Evolutionary conservation across 371 early-diverging fungal species (phyloP), one percentile per base, ranked within the genome.

Genomic region (Mortierella sp.): DNA sequence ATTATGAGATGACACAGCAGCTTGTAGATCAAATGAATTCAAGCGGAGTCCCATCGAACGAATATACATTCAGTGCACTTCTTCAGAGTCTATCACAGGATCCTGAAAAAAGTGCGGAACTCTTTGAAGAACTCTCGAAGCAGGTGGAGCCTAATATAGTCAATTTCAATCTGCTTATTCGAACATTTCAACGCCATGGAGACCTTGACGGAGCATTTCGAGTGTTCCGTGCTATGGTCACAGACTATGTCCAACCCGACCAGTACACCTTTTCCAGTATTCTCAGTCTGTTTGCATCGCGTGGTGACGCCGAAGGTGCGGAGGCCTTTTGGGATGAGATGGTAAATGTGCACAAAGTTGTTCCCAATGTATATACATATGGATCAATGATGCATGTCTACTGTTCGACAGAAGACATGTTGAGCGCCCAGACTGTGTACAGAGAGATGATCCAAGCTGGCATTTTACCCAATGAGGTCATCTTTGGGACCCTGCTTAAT

Each of bases 271-370:
- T 80, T 42, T 75, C 81, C 15, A 75, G 71, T 23, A 71, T 80
- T 12, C 75, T 80, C 47, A 80, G 71, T 55, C 61, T 80, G 28
- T 80, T 75, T 58, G 81, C 75, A n/a, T 17, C 64, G 12, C 70
- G 81, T 12, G 81, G 81, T 23, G 81, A 80, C 34, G 55, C 65
- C 43, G 66, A 71, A 2, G 81, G 81, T 9, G 81, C 75, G 13
- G 81, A 75, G 43, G 67, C 22, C 42, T 75, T 80, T 58, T 80
- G 81, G 81, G 65, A 71, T 61, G 81, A 80, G 64, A 80, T 80
- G 81, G 70, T 80, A n/a, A 47, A 49, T 26, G 57, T 58, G 9
- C 72, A 75, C 23, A 58, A 54, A 28, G 72, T 80, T 3, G 29
- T 35, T 2, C 81, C 81, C 4, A 80, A 80, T 40, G 61, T 40